These are phyloP conservation scores for Macrolepiota fuliginosa DNA, from an alignment of 768 basidiomycete genomes.

Conservation along the genomic window DNA sequence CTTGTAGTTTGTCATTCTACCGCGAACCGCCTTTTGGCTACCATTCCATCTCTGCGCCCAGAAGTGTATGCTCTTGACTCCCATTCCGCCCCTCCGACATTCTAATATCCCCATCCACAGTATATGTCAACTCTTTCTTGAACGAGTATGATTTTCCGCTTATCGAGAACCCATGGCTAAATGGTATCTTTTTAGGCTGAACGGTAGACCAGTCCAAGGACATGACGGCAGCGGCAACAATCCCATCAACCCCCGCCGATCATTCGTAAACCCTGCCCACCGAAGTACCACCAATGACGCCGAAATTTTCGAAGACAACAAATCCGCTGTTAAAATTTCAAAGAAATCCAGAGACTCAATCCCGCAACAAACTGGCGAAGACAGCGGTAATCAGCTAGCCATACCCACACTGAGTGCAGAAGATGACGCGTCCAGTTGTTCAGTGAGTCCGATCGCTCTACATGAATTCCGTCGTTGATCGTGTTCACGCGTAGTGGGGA, in stretches of 20 bases:
- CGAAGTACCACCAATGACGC: neutral
- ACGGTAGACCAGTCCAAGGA: neutral
- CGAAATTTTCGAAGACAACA: neutral
- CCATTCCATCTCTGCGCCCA: conserved; percentile 25
- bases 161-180: neutral
- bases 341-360: neutral
- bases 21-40: conserved; percentile 23
- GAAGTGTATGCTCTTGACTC: conserved; percentile 16
- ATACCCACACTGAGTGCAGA: neutral
- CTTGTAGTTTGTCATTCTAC: conserved; percentile 20
- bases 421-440: neutral
- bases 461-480: neutral
- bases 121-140: conserved; percentile 7
- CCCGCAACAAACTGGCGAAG: neutral
- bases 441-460: neutral
- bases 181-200: neutral
- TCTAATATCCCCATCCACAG: neutral
- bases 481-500: neutral
- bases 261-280: neutral
- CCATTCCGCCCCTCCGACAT: neutral
- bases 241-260: neutral
- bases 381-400: neutral
- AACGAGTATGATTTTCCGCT: neutral
- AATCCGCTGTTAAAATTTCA: neutral
- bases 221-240: neutral